Base-by-base conservation (phyloP, 495 filamentous ascomycete species). In the Aspergillus bertholletiae region DNA sequence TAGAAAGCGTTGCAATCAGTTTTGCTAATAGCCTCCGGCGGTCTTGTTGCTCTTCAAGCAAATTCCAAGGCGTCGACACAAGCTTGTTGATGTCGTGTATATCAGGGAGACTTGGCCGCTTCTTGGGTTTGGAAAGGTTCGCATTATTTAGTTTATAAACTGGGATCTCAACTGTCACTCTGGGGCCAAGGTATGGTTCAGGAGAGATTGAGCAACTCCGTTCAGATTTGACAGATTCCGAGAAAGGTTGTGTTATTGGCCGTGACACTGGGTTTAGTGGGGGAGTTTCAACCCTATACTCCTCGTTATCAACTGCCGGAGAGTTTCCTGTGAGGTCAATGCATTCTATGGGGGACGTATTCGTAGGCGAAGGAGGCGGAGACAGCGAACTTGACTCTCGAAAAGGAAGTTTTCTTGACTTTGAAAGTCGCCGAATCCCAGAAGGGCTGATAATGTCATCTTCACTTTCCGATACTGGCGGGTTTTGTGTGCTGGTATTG, bases 291-390 rank as follows among this genome's bases (percentile, higher is more conserved):
- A 68, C 57, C 17, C 15, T 49, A 28, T 67, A 40, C 7, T 67
- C 64, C 22, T 68, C 69, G 9, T 32, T 17, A 28, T 47, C 53
- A 5, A 50, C 45, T 18, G 37, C 45, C 17, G 61, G 55, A 22
- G 65, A 61, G 9, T 67, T 64, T 20, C 28, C 44, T 6, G 70
- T 71, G 21, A 74, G 60, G 61, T 74, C 71, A 52, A 73, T 63
- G 15, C 55, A 34, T 8, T 61, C 55, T 37, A 15, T 12, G 18
- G 53, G 32, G 6, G 34, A 32, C 18, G 22, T 8, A 32, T 60
- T 43, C 9, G 5, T 37, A 7, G 22, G 23, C 21, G 40, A 18
- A 20, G 50, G 59, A 39, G 51, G 17, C 11, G 57, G 55, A 1
- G 59, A 54, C 8, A 51, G 46, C 17, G 59, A 62, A 23, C 53